Conservation (phyloP, 768 basidiomycete species). For the Strobilomyces confusus region DNA sequence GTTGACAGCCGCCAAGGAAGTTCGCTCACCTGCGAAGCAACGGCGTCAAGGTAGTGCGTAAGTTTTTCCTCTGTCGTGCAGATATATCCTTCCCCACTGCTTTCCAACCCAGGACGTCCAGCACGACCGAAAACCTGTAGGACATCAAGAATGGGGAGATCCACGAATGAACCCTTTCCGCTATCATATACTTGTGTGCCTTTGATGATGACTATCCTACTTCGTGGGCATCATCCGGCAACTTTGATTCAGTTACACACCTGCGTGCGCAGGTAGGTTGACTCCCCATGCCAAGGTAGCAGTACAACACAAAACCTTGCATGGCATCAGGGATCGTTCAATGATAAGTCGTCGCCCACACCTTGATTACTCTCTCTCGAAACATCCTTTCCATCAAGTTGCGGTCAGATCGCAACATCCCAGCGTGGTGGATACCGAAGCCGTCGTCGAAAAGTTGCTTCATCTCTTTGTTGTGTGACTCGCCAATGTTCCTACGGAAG, state of each 20-base stretch:
- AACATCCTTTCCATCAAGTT: slow-evolving; percentile 97
- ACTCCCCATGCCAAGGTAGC: slow-evolving; percentile 99
- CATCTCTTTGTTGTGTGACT: slow-evolving; percentile 94
- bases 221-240: slow-evolving; percentile 7
- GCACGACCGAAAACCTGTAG: slow-evolving; percentile 97
- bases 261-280: slow-evolving; percentile 96
- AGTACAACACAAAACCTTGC: slow-evolving; percentile 93
- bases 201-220: slow-evolving; percentile 78
- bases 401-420: slow-evolving; percentile 91
- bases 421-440: slow-evolving; percentile 98
- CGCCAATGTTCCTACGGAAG: slow-evolving; percentile 74
- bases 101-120: slow-evolving; percentile 82
- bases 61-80: slow-evolving; percentile 94
- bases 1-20: background rate
- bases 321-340: background rate
- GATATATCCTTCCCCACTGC: slow-evolving; percentile 94
- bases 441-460: slow-evolving; percentile 87
- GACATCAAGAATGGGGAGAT: slow-evolving; percentile 92
- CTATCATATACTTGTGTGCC: slow-evolving; percentile 97
- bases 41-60: slow-evolving; percentile 81
- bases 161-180: slow-evolving; percentile 82
- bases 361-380: slow-evolving; percentile 87
- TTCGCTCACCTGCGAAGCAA: slow-evolving; percentile 71
- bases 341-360: slow-evolving; percentile 26
- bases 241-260: slow-evolving; percentile 37